Evolutionary conservation across 164 flowering plant species (phyloP), one percentile per base, ranked within the genome.

Genomic region (Sedum album): DNA sequence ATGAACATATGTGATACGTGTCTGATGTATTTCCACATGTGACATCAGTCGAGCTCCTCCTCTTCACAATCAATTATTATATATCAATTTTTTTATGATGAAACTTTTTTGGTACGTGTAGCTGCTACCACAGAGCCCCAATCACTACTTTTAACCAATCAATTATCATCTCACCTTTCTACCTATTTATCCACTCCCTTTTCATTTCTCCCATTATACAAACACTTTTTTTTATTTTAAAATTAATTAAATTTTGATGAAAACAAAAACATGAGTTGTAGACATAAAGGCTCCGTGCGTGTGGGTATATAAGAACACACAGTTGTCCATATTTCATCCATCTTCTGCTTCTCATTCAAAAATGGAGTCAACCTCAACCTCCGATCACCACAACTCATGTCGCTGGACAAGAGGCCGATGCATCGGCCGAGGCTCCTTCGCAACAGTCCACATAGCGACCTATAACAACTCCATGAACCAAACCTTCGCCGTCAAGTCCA

Each of bases 401-500:
- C n/a, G 31, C 38, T 90, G 96, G 96, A 55, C 70, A 0, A 76
- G 90, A 73, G 85, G 88, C 5, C 69, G 64, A 41, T 73, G 76
- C 69, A 79, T 90, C 0, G 96, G 94, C 25, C 71, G 71, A 36
- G 96, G 96, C 39, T 81, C 90, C 1, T 84, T 78, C 35, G 94
- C 86, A 0, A 73, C 82, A 5, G 96, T 90, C 4, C 70, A 65
- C 67, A 61, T 85, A 8, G 46, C 71, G 1, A 1, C 71, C 2
- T 1, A 25, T 61, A 65, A 35, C 39, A 62, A 39, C 39, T 44
- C 73, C 1, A 65, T 61, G 81, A 84, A 81, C 14, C 51, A 23
- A 1, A 66, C 81, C 21, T 90, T 90, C 69, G 96, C 96, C 0
- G 94, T 86, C 28, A 90, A 90, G 73, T 90, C 91, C 4, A 88